Base-by-base conservation (phyloP, 1,284 basidiomycete genomes). In the Termitomyces sp. region DNA sequence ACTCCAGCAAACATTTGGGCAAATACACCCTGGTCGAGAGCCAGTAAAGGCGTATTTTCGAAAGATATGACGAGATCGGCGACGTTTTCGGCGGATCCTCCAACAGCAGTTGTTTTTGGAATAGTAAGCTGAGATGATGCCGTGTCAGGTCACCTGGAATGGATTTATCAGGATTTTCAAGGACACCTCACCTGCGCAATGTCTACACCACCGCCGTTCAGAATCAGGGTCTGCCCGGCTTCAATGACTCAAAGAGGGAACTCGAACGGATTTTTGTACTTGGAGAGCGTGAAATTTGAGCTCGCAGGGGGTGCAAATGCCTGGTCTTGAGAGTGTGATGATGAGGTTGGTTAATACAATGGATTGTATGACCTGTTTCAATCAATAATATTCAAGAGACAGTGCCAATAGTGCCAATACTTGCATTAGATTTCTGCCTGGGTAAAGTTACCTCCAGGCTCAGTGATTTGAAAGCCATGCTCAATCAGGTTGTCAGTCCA, bases 201-300 rank as follows among this genome's bases (percentile, higher is more conserved):
- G 54, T 82, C 70, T n/a, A 70, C 67, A 4, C 81, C 81, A 26
- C 73, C 70, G 24, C 70, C 72, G 9, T 70, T 73, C 42, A 90
- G 66, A 17, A 73, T 74, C 58, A 88, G 80, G 26, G 77, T 74
- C 61, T 88, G 75, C 3, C 75, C 73, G 1, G 81, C 72, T 62
- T 80, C 73, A 21, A 86, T 67, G 38, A 86, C 84, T 64, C 87
- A 84, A 52, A 91, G 66, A 17, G 81, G 81, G 71, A 91, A 91
- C 9, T 82, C 84, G 68, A 92, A 90, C 1, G 89, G 89, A 68
- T 90, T 92, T 68, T 81, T 81, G 66, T 87, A 89, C 57, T 76
- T 72, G 13, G 86, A 88, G 3, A 85, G 60, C 1, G 86, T 86
- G 54, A 75, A 70, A 54, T 81, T 73, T 21, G 86, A 88, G 61